Evolutionary conservation across 805 yeast genomes (phyloP), one percentile per base, ranked within the genome.

Genomic region (Starmerella ratchasimensis): DNA sequence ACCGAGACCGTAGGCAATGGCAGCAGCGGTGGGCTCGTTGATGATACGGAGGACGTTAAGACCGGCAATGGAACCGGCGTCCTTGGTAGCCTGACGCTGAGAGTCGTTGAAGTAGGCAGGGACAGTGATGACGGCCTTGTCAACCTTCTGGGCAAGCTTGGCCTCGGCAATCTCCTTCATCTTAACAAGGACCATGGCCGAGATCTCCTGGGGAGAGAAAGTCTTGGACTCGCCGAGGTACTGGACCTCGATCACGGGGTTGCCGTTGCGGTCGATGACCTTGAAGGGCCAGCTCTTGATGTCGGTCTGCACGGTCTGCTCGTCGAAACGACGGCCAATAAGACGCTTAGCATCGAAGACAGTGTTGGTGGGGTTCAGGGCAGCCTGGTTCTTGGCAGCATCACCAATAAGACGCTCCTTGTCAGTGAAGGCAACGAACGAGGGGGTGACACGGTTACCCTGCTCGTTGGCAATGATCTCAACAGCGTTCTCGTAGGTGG

Each of bases 361-460:
- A 47, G 95, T 86, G 73, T 86, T 86, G 41, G 67, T 60, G 47
- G 93, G 94, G 69, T 84, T 84, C 61, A 84, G 74, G 41, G 94
- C 86, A 47, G 95, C 95, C 68, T 84, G 96, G 66, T 86, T 84
- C 77, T 84, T 84, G 49, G 95, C 96, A 51, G 95, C 88, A 62
- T 83, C 95, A 67, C 95, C 95, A 57, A 83, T 81, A 56, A 83
- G 70, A 67, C 95, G 76, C 70, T 84, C 96, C 39, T 80, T 73
- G 51, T 80, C 90, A 38, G 94, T 81, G 69, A 84, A 84, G 30
- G 94, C 94, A 40, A 86, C 96, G 60, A 79, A 86, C 23, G 95
- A 86, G 41, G 96, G 95, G 41, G 96, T 86, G 43, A 86, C 84
- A 72, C 96, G 82, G 74, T 84, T 84, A 76, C 96, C 96, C 71